A percentile compares a stretch with the other conserved stretches of the same genome.
These are phyloP conservation scores for Melampsora americana DNA, from an alignment of 1,284 basidiomycete genomes.

Conservation along the genomic window DNA sequence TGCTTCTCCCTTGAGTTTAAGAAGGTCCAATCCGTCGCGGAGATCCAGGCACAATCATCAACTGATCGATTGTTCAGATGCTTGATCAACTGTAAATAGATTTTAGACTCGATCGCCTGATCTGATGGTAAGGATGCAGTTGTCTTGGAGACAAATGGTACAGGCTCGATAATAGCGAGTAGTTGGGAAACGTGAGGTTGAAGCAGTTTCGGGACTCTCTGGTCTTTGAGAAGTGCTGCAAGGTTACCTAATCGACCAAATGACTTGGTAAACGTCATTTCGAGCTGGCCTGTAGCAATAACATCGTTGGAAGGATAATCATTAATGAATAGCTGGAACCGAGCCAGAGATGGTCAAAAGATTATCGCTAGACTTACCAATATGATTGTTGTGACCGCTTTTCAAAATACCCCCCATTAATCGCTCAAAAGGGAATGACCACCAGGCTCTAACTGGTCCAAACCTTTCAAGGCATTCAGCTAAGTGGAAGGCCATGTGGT, in stretches of 20 bases:
- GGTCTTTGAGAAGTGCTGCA: no score
- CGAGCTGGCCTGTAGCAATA: background rate
- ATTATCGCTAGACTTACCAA: background rate
- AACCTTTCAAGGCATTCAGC: slow-evolving; percentile 21
- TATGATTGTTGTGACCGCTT: slow-evolving; percentile 9
- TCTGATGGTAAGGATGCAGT: no score
- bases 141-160: no score
- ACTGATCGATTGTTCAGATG: no score
- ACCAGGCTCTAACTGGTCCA: slow-evolving; percentile 11
- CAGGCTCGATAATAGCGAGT: no score
- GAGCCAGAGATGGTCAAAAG: background rate
- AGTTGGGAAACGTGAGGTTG: no score
- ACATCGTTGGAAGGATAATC: background rate
- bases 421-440: slow-evolving; percentile 7
- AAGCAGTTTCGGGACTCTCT: no score
- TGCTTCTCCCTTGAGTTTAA: background rate
- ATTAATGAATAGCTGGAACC: background rate
- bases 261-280: background rate
- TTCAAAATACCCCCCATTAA: slow-evolving; percentile 14
- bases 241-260: slow-evolving; percentile 1
- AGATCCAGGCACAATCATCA: background rate
- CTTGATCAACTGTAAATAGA: no score
- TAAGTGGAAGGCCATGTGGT: slow-evolving; percentile 22
- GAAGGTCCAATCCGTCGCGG: background rate
- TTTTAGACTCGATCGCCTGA: no score